These are phyloP conservation scores for Novymonas esmeraldas DNA, from an alignment of 208 protist genomes.

Conservation along the genomic window DNA sequence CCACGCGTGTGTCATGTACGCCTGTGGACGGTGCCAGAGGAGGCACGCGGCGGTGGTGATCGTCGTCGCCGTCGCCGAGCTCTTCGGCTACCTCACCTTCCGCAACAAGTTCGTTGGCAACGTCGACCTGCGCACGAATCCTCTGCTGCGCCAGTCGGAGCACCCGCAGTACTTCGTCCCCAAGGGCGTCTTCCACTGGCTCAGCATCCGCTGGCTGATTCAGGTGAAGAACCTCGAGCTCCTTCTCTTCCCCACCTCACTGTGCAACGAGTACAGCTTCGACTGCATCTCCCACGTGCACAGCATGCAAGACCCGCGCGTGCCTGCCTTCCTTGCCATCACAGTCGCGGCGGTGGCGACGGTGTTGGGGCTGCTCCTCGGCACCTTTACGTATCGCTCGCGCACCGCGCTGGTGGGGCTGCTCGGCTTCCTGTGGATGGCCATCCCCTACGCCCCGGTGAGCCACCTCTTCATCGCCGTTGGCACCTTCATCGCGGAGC, in stretches of 20 bases:
- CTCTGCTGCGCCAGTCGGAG: constrained; percentile 64
- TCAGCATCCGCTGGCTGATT: constrained; percentile 56
- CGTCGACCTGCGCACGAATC: constrained; percentile 51
- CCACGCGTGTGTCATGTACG: constrained; percentile 49
- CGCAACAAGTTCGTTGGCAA: constrained; percentile 51
- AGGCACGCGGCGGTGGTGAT: constrained; percentile 14
- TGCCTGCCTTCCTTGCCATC: constrained; percentile 30
- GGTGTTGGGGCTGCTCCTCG: constrained; percentile 5
- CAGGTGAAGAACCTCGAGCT: constrained; percentile 82
- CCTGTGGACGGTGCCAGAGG: constrained; percentile 16
- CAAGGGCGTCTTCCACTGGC: constrained; percentile 35
- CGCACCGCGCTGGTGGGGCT: constrained; percentile 22
- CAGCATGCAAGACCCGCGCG: constrained; percentile 39
- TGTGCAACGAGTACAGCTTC: constrained; percentile 91
- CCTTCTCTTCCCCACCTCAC: constrained; percentile 67
- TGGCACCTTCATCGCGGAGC: constrained; percentile 87
- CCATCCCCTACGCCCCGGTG: constrained; percentile 79
- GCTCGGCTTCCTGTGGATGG: constrained; percentile 57
- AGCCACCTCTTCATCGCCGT: constrained; percentile 81
- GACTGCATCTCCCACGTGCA: constrained; percentile 83
- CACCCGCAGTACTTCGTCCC: constrained; percentile 81
- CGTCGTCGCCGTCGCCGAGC: constrained; percentile 19
- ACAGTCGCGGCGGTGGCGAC: constrained; percentile 13
- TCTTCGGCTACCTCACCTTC: constrained; percentile 50
- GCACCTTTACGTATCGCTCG: constrained; percentile 17